Percentiles rank a stretch among this genome's conserved stretches.
These are phyloP conservation scores for Lachancea lanzarotensis DNA, from an alignment of 805 yeast genomes.

Conservation along the genomic window DNA sequence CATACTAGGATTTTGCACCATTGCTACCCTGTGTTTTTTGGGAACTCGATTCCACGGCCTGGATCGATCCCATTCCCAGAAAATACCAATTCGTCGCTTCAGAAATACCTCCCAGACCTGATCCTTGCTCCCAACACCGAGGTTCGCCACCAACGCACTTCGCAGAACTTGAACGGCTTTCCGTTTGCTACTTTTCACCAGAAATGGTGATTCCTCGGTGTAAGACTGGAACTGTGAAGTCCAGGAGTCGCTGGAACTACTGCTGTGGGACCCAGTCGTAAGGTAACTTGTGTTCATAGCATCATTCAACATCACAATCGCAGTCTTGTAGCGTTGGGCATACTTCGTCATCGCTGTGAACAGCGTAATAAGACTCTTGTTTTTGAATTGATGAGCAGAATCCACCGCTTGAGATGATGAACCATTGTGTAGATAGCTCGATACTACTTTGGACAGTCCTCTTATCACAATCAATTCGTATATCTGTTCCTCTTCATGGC, in stretches of 20 bases:
- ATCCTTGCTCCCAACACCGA: slow-evolving; percentile 27
- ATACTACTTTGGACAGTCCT: slow-evolving; percentile 29
- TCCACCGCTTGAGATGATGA: not conserved
- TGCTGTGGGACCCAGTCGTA: slow-evolving; percentile 7
- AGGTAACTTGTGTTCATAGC: slow-evolving; percentile 29
- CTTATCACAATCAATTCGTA: slow-evolving; percentile 25
- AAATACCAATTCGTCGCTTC: slow-evolving; percentile 22
- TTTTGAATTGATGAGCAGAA: slow-evolving; percentile 26
- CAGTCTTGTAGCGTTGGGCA: slow-evolving; percentile 17
- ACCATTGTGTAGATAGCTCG: slow-evolving; percentile 17
- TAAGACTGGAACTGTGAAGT: slow-evolving; percentile 12
- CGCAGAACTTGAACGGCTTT: slow-evolving; percentile 25
- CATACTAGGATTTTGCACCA: slow-evolving; percentile 1
- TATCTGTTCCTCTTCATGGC: not conserved
- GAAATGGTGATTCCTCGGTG: slow-evolving; percentile 11
- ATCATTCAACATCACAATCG: slow-evolving; percentile 24
- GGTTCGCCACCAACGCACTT: slow-evolving; percentile 27
- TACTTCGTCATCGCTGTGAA: slow-evolving; percentile 27
- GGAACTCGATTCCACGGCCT: slow-evolving; percentile 2
- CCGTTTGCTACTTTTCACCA: slow-evolving; percentile 9
- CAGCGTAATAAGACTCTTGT: slow-evolving; percentile 21
- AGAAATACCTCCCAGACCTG: slow-evolving; percentile 29
- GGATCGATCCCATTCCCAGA: slow-evolving; percentile 24
- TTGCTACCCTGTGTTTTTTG: slow-evolving; percentile 1
- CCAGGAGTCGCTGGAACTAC: not conserved